These are phyloP conservation scores for Verticillium alfalfae DNA, from an alignment of 2,329 filamentous ascomycete genomes.

Conservation along the genomic window DNA sequence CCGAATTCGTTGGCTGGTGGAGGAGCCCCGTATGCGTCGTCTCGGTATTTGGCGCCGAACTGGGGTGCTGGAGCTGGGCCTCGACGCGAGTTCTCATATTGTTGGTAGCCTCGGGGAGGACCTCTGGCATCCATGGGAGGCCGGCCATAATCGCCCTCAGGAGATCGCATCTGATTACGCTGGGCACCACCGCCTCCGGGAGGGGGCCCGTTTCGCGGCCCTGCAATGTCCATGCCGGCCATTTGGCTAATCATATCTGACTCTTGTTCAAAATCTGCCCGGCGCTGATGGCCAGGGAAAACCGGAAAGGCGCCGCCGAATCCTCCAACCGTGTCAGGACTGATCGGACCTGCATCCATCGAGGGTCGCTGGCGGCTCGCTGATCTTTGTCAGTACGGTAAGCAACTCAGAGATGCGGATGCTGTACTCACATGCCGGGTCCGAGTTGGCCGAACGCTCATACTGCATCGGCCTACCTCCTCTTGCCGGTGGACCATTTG, in stretches of 20 bases:
- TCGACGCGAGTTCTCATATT: constrained; percentile 18
- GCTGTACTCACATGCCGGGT: constrained; percentile 32
- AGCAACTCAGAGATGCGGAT: too few species aligned
- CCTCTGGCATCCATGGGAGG: constrained; percentile 28
- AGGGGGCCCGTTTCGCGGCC: constrained; percentile 10
- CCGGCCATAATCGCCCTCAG: constrained; percentile 20
- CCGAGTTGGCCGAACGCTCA: constrained; percentile 29
- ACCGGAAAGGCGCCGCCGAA: constrained; percentile 29
- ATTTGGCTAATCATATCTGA: constrained; percentile 33
- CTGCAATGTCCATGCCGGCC: constrained; percentile 31
- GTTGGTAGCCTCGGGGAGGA: constrained; percentile 29
- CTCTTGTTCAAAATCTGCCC: constrained; percentile 33
- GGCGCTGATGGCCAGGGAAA: constrained; percentile 33
- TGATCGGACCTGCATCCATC: constrained; percentile 22
- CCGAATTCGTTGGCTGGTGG: constrained; percentile 37
- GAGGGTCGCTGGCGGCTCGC: constrained; percentile 21
- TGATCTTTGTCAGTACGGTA: background rate
- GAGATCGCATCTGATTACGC: constrained; percentile 21
- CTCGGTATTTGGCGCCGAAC: constrained; percentile 27
- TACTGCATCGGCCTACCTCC: constrained; percentile 34
- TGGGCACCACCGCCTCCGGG: constrained; percentile 17
- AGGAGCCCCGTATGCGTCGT: constrained; percentile 28
- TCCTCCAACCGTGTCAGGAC: constrained; percentile 18
- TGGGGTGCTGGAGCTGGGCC: constrained; percentile 21
- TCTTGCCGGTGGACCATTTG: constrained; percentile 22